Conservation (phyloP, 106 monocot genomes). For the Ottelia alismoides region DNA sequence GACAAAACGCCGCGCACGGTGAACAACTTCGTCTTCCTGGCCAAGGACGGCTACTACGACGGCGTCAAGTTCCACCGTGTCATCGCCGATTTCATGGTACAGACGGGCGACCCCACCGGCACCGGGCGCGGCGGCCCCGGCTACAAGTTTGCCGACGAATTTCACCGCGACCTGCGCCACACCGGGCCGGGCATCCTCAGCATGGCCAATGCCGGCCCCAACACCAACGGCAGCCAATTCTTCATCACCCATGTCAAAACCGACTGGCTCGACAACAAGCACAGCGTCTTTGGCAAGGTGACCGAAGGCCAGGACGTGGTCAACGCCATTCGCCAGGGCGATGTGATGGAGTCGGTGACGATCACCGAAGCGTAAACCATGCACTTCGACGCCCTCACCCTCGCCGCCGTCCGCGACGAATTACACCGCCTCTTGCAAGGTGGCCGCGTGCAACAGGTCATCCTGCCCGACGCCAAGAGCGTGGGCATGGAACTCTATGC, state of each 20-base stretch:
- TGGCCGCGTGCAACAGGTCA: no score
- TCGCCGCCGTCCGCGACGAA: no score
- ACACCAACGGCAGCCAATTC: constrained; percentile 9
- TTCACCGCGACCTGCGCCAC: no score
- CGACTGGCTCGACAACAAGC: constrained; percentile 5
- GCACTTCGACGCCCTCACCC: no score
- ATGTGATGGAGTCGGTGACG: no score
- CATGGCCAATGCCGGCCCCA: no score
- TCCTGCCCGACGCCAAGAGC: no score
- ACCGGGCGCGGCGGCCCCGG: constrained; percentile 86
- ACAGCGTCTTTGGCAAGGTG: constrained; percentile 5
- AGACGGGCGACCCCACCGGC: constrained; percentile 82
- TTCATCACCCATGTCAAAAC: constrained; percentile 10
- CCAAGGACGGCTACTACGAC: constrained; percentile 79
- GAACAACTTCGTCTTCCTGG: constrained; percentile 59
- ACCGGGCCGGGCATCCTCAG: constrained; percentile 4
- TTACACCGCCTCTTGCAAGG: no score
- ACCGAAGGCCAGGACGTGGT: constrained; percentile 3
- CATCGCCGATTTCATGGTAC: constrained; percentile 86
- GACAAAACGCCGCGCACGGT: constrained; percentile 58
- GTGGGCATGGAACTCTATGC: no score
- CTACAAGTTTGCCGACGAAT: constrained; percentile 72
- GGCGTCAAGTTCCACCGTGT: constrained; percentile 80
- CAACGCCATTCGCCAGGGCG: no score
- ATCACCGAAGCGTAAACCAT: no score